A percentile compares a stretch with the other conserved stretches of the same genome.
These are phyloP conservation scores for Saksenaea vasiformis DNA, from an alignment of 371 early-diverging fungal genomes.

Conservation along the genomic window DNA sequence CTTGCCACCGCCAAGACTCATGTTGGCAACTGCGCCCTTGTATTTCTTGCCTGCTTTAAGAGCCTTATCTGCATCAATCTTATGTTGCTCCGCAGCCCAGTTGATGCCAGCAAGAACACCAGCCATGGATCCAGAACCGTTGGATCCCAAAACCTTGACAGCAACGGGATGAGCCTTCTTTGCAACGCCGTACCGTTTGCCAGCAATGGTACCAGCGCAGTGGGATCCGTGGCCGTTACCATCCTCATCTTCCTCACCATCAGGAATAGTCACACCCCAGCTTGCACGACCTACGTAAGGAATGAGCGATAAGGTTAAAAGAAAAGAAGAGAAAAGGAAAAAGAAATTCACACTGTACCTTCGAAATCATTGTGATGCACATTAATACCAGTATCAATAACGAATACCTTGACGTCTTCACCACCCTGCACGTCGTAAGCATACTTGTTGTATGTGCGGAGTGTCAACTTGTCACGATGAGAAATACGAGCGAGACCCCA, in stretches of 20 bases:
- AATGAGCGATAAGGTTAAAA: too few relatives aligned
- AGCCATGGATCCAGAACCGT: slow-evolving; percentile 82
- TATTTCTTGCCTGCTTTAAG: slow-evolving; percentile 28
- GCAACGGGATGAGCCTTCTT: slow-evolving; percentile 90
- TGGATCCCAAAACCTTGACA: slow-evolving; percentile 90
- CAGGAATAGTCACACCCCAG: slow-evolving; percentile 77
- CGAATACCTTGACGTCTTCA: slow-evolving; percentile 76
- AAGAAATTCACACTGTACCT: slow-evolving; percentile 36
- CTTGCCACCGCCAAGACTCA: slow-evolving; percentile 93
- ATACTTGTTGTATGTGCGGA: slow-evolving; percentile 77
- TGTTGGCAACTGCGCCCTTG: slow-evolving; percentile 69
- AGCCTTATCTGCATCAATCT: slow-evolving; percentile 40
- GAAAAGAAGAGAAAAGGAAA: too few relatives aligned
- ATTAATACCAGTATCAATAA: slow-evolving; percentile 89
- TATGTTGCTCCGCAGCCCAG: slow-evolving; percentile 59
- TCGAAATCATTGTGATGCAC: slow-evolving; percentile 79
- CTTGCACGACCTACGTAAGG: slow-evolving; percentile 63
- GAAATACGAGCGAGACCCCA: slow-evolving; percentile 93
- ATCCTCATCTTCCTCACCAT: slow-evolving; percentile 70
- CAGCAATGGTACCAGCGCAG: slow-evolving; percentile 93
- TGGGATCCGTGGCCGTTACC: slow-evolving; percentile 92
- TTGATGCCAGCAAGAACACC: slow-evolving; percentile 80
- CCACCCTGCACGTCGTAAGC: slow-evolving; percentile 76
- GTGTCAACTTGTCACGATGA: slow-evolving; percentile 66
- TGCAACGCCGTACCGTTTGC: slow-evolving; percentile 88